Base-by-base conservation (phyloP, 176 grass and related monocot genomes). In the Zea luxurians region DNA sequence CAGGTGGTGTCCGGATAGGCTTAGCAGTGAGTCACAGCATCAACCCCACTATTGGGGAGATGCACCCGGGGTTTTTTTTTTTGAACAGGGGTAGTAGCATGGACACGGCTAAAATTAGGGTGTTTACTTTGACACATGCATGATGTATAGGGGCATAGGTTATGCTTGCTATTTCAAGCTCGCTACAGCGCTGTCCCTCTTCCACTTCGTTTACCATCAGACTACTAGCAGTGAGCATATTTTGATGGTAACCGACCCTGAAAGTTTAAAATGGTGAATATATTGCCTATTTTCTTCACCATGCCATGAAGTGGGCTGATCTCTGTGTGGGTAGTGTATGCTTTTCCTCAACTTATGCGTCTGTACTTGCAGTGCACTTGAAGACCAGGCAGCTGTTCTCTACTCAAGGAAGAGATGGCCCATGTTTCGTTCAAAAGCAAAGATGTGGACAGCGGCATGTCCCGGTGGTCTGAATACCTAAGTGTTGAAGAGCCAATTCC, bases 381-480 rank as follows among this genome's bases (percentile, higher is more conserved):
- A 62, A 13, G 66, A 54, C 64, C 7, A 82, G 69, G 18, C 72
- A 86, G 6, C 44, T 69, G 18, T 74, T 83, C 61, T 65, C 85
- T n/a, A 52, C 62, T 7, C 58, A 90, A 80, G 20, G 49, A 68
- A 68, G 78, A 88, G 16, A 88, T 89, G 64, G 71, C 95, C 42
- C 91, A 89, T 16, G 80, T 88, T 48, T 89, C 86, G 36, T 88
- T 90, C 55, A 99, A 90, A 83, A 85, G 70, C 73, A 94, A 80
- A 68, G 95, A 98, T 11, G 84, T 74, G 84, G 92, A 95, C 36
- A 73, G 77, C 13, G 76, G 77, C 16, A 84, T 89, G 85, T 77
- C 92, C 12, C 88, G 92, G 5, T 99, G 91, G 91, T 92, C 91
- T 0, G 90, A 99, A 60, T 99, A 99, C 85, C 50, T 98, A 20